Base-by-base conservation (phyloP, 345 rosid species). In the Corchorus olitorius region DNA sequence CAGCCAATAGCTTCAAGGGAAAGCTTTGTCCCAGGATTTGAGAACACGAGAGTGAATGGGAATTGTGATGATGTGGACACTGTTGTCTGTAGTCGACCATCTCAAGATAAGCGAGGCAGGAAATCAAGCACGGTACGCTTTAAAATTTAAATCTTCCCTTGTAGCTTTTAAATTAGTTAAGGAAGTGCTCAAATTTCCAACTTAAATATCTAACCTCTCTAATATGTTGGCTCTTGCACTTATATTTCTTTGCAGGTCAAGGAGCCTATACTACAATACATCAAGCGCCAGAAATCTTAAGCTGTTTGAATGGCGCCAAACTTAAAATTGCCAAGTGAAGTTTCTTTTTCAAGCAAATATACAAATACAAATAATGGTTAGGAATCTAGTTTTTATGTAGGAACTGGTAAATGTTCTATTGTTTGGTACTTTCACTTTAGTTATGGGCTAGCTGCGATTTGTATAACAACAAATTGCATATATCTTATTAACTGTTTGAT, bases 1-100 rank as follows among this genome's bases (percentile, higher is more conserved):
- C 87, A 97, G 97, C 91, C 99, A 22, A 89, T 87, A 55, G 88
- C 92, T 80, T 94, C 99, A 55, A 86, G 93, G 76, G 98, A 94
- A 81, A 94, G 97, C 77, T 84, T 89, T 83, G 82, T 78, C 4
- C 87, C 87, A 10, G 89, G 89, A 67, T 69, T 76, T 58, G 87
- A 79, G 73, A 87, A 77, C 54, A 67, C 53, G 77, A 71, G 80
- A 78, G 79, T 85, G 58, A 85, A 87, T 55, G 86, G 76, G 27
- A 53, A 66, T 65, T 49, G 79, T 45, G 86, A 86, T 56, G 97
- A 86, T 43, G 80, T 45, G 10, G 90, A 85, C 4, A 70, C 79
- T 13, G 75, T 77, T 45, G 77, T 75, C 49, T 78, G 84, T 80
- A 87, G 92, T 80, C 85, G 82, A 84, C 77, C 93, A 65, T 82